A percentile compares a stretch with the other conserved stretches of the same genome.
These are phyloP conservation scores for Aschersonia sp. DNA, from an alignment of 2,329 filamentous ascomycete species.

Conservation along the genomic window DNA sequence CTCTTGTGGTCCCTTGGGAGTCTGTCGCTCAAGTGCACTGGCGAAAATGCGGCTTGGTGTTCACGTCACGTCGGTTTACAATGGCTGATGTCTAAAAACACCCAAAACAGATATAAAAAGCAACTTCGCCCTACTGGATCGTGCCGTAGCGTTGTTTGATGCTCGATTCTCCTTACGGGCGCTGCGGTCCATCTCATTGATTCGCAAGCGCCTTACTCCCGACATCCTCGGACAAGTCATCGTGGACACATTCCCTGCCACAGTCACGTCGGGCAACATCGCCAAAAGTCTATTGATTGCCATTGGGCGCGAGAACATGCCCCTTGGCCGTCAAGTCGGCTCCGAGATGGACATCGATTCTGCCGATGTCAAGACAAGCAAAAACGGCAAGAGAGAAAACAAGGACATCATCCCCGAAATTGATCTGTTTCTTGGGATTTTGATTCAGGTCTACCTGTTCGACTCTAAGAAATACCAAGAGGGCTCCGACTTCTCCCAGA, in stretches of 20 bases:
- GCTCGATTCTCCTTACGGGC: constrained; percentile 88
- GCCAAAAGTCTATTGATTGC: constrained; percentile 57
- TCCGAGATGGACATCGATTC: constrained; percentile 62
- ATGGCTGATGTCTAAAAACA: neutral
- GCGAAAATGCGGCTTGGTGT: no score
- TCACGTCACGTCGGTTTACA: no score
- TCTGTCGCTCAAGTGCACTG: no score
- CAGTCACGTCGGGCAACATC: constrained; percentile 43
- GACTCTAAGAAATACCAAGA: constrained; percentile 70
- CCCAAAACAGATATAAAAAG: constrained; percentile 66
- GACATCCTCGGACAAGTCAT: constrained; percentile 72
- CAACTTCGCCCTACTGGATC: constrained; percentile 84
- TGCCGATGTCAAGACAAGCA: constrained; percentile 35
- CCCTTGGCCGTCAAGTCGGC: constrained; percentile 41
- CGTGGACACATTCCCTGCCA: constrained; percentile 60
- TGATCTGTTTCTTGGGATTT: constrained; percentile 76
- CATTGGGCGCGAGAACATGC: constrained; percentile 51
- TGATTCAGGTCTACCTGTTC: constrained; percentile 76
- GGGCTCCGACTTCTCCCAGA: constrained; percentile 72
- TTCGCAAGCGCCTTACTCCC: constrained; percentile 78
- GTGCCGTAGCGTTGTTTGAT: constrained; percentile 86
- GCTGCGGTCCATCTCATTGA: constrained; percentile 84
- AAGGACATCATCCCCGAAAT: constrained; percentile 78
- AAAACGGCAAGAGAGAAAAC: constrained; percentile 49
- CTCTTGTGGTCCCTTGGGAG: no score